A percentile compares a stretch with the other conserved stretches of the same genome.
Evolutionary conservation across 805 yeast species (phyloP).

Genomic region (Ogataea kodamae): DNA sequence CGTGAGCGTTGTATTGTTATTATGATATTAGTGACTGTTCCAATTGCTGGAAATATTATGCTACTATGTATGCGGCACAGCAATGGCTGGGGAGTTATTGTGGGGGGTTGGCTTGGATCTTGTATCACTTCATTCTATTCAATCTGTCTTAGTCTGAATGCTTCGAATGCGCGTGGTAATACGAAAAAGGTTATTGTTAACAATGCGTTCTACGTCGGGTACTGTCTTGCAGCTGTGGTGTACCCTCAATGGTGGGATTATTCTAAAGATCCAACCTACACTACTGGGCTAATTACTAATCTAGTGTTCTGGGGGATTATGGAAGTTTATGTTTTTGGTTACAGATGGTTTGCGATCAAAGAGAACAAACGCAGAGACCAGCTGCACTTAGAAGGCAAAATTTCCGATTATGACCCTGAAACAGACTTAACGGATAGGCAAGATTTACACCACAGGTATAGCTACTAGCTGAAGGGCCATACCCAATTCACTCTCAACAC

Average conservation of each 20-base stretch:
- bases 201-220: constrained; percentile 54
- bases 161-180: constrained; percentile 40
- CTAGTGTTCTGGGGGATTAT: constrained; percentile 39
- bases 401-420: constrained; percentile 20
- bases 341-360: constrained; percentile 16
- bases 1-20: constrained; percentile 4
- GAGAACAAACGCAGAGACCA: constrained; percentile 20
- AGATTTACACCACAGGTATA: constrained; percentile 26
- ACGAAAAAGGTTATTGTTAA: constrained; percentile 39
- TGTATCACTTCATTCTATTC: constrained; percentile 25
- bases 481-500: too few species aligned
- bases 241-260: constrained; percentile 69
- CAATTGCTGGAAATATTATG: constrained; percentile 2
- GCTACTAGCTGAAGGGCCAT: too few species aligned
- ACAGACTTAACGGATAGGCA: constrained; percentile 30
- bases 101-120: constrained; percentile 30
- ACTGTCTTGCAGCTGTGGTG: constrained; percentile 60
- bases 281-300: constrained; percentile 50
- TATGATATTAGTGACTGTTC: constrained; percentile 1
- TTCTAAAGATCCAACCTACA: constrained; percentile 53
- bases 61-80: constrained; percentile 17
- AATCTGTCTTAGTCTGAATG: constrained; percentile 22
- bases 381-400: constrained; percentile 7
- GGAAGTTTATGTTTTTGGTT: constrained; percentile 17
- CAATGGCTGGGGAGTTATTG: constrained; percentile 24